Evolutionary conservation across 1,139 yeast species (phyloP).

Genomic region (Hyphopichia burtonii): DNA sequence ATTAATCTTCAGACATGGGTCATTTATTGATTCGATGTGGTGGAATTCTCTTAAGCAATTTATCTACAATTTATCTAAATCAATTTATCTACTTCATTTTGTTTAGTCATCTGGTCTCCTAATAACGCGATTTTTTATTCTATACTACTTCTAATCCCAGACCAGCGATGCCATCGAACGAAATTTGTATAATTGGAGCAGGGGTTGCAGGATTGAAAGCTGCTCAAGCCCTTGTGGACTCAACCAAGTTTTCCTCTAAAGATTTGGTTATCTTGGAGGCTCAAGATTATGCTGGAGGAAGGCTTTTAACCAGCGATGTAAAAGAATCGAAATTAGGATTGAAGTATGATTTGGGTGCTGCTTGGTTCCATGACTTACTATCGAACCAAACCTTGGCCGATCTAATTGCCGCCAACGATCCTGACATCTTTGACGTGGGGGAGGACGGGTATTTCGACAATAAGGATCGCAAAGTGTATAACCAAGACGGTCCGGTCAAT

Average conservation of each 20-base stretch:
- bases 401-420: constrained; percentile 19
- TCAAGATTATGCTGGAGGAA: constrained; percentile 50
- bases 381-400: constrained; percentile 52
- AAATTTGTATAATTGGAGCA: constrained; percentile 62
- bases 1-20: too few species aligned
- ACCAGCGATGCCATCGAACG: not conserved
- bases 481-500: constrained; percentile 29
- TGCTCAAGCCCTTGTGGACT: constrained; percentile 53
- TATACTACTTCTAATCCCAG: too few species aligned
- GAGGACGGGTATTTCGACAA: constrained; percentile 53
- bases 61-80: too few species aligned
- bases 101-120: too few species aligned
- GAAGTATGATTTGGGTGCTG: constrained; percentile 74
- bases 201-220: constrained; percentile 84
- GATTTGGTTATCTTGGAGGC: constrained; percentile 50
- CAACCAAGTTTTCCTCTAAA: constrained; percentile 26
- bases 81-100: too few species aligned
- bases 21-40: too few species aligned
- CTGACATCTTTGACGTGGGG: constrained; percentile 22
- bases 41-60: too few species aligned
- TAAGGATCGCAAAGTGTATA: constrained; percentile 40
- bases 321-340: constrained; percentile 31
- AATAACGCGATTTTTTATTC: too few species aligned
- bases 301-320: constrained; percentile 34
- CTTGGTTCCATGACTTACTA: constrained; percentile 86